A percentile compares a stretch with the other conserved stretches of the same genome.
phyloP scores from a whole-genome alignment of 176 grass and related monocot genomes.

The Puccinellia tenuiflora region DNA sequence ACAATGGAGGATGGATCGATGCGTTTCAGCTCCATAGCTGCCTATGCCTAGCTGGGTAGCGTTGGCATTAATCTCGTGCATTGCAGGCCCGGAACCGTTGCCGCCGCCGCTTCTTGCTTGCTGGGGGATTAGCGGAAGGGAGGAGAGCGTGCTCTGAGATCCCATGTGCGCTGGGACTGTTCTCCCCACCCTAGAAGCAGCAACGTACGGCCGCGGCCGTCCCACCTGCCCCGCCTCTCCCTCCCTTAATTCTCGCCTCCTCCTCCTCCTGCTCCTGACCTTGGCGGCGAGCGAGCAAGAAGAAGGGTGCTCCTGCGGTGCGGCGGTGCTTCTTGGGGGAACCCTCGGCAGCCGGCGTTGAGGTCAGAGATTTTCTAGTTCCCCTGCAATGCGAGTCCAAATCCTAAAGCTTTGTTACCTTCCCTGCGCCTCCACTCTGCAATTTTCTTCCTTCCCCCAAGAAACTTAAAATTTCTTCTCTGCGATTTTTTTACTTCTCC shows the following conservation, averaged over 20 bases:
- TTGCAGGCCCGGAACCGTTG: not conserved
- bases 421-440: not conserved
- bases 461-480: no score
- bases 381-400: not conserved
- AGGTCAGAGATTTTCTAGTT: not conserved
- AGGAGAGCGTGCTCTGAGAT: not conserved
- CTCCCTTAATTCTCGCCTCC: not conserved
- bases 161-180: not conserved
- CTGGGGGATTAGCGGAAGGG: not conserved
- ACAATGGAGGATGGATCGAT: not conserved
- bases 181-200: no score
- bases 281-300: not conserved
- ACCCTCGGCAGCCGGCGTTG: not conserved
- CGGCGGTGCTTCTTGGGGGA: not conserved
- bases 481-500: no score
- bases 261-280: not conserved
- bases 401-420: not conserved
- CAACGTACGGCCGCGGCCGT: not conserved
- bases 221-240: conserved; percentile 7
- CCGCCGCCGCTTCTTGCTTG: not conserved
- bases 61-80: not conserved
- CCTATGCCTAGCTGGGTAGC: not conserved
- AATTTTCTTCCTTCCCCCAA: no score
- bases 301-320: not conserved
- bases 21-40: not conserved